A percentile compares a stretch with the other conserved stretches of the same genome.
Evolutionary conservation across 345 rosid genomes (phyloP).

Genomic region (Eucalyptus sp.): DNA sequence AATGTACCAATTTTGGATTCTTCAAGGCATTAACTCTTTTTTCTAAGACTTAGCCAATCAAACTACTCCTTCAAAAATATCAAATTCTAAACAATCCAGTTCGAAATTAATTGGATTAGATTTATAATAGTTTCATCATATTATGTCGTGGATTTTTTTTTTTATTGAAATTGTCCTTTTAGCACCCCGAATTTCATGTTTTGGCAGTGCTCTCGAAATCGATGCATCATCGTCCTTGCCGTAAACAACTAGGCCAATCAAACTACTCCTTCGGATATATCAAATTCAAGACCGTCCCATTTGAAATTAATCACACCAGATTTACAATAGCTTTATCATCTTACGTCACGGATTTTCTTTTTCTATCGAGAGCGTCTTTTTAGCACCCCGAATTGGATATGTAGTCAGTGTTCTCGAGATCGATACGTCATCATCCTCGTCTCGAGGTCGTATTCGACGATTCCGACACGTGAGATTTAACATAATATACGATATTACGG

Average conservation of each 20-base stretch:
- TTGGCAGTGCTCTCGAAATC: background rate
- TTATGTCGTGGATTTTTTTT: background rate
- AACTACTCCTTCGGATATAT: no score
- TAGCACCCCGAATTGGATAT: background rate
- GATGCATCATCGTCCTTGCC: background rate
- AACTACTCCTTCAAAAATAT: background rate
- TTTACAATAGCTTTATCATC: no score
- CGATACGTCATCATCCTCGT: background rate
- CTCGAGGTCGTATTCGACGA: background rate
- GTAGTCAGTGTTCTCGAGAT: background rate
- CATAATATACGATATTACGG: background rate
- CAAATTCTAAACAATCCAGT: background rate
- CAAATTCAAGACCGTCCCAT: no score
- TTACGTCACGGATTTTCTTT: background rate
- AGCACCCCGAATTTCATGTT: background rate
- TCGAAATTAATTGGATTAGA: background rate
- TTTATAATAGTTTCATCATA: background rate
- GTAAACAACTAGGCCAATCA: no score
- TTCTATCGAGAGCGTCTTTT: background rate
- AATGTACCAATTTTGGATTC: rapidly evolving
- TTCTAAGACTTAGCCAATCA: background rate
- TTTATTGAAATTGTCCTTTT: background rate
- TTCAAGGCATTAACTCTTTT: rapidly evolving
- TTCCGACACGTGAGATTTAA: background rate
- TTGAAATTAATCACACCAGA: no score